phyloP scores from a whole-genome alignment of 306 rosid species.

The Arachis stenosperma region DNA sequence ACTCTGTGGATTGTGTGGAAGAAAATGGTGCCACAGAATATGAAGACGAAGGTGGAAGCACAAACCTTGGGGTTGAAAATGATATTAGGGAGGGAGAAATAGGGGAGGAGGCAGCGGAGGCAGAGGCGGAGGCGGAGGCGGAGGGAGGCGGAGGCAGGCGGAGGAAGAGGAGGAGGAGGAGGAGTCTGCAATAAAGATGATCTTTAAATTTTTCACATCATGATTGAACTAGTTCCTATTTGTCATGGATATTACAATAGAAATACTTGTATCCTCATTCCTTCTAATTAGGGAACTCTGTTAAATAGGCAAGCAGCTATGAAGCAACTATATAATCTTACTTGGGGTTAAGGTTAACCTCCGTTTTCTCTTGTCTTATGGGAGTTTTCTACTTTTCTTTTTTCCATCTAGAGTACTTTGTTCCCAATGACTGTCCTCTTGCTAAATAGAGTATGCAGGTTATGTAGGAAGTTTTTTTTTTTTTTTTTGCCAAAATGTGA shows the following conservation, averaged over 20 bases:
- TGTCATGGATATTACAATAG: constrained; percentile 16
- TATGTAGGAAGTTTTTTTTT: background rate
- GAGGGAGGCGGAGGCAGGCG: constrained; percentile 33
- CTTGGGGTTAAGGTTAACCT: constrained; percentile 28
- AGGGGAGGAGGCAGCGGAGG: constrained; percentile 32
- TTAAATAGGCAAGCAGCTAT: constrained; percentile 4
- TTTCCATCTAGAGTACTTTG: constrained; percentile 12
- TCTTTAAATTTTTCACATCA: constrained; percentile 76
- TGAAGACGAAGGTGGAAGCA: constrained; percentile 55
- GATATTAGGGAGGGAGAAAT: constrained; percentile 45
- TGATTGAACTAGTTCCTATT: constrained; percentile 44
- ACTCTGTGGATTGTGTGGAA: constrained; percentile 50
- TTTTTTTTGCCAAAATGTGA: background rate
- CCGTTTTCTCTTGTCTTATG: background rate
- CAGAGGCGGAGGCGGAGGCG: constrained; percentile 44
- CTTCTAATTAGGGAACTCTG: background rate
- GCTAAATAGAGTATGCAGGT: constrained; percentile 9
- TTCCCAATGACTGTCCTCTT: constrained; percentile 7
- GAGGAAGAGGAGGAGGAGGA: constrained; percentile 53
- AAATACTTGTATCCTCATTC: constrained; percentile 20
- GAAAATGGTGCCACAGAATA: constrained; percentile 45
- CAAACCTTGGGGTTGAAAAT: constrained; percentile 47
- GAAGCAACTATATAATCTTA: constrained; percentile 30
- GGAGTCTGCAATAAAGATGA: constrained; percentile 68
- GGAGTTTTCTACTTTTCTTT: background rate